Evolutionary conservation across 345 rosid species (phyloP), one percentile per base, ranked within the genome.

Genomic region (Acer saccharum): DNA sequence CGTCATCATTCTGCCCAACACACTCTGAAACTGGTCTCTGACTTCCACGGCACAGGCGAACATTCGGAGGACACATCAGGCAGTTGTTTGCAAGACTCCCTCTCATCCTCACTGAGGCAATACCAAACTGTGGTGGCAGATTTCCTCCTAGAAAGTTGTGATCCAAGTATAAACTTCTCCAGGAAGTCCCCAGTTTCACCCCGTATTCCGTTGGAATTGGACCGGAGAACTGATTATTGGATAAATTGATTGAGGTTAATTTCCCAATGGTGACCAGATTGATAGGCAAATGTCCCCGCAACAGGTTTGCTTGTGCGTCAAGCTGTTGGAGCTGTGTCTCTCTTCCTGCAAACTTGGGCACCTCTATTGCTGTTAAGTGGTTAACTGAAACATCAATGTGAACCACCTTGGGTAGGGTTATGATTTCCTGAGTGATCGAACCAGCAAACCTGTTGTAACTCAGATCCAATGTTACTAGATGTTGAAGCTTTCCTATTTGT

Each of bases 31-130:
- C 72, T 11, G 88, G 81, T 78, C 84, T 84, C 74, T 89, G 93
- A 63, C 78, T 66, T 72, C 89, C 91, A 48, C 74, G 73, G 80
- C 93, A 91, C 66, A 86, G 68, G n/a, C 72, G 27, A 73, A 83
- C 68, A 44, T 73, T 78, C 67, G 7, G 18, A 0, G 88, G 87
- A 65, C 91, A 89, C 43, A 68, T 81, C 27, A 83, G 79, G 78
- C 93, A 88, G 76, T 89, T 91, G 66, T 73, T 84, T 3, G 88
- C 87, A 77, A 91, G 86, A 77, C 83, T 91, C 62, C 90, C 90
- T 84, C 68, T 84, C 25, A 81, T 79, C 77, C 54, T 80, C 29
- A 17, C 60, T 55, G 75, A 21, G 10, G 39, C 52, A 43, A 29
- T 63, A 27, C 27, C 52, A 69, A 88, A 86, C 87, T 85, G 76